phyloP scores from a whole-genome alignment of 306 rosid genomes.

The Fagus sylvatica region DNA sequence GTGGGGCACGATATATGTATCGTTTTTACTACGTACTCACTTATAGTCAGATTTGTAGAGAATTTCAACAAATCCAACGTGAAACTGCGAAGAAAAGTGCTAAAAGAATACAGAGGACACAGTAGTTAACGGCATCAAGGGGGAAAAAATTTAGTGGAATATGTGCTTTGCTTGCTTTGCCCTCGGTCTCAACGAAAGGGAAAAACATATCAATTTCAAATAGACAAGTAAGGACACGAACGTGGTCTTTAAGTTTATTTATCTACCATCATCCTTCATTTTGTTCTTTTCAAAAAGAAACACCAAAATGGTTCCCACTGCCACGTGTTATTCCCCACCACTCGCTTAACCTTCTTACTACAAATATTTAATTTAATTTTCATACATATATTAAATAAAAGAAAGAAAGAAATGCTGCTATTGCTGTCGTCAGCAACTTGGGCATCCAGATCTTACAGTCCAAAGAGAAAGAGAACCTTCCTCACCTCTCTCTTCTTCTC shows the following conservation, averaged over 20 bases:
- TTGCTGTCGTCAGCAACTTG: conserved; percentile 53
- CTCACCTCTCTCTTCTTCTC: conserved; percentile 15
- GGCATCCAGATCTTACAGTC: conserved; percentile 65
- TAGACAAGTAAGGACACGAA: conserved; percentile 15
- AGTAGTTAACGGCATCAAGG: conserved; percentile 30
- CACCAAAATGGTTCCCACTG: conserved; percentile 5
- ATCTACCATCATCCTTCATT: conserved; percentile 14
- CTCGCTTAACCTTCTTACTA: no score
- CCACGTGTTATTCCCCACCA: conserved; percentile 38
- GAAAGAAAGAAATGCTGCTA: conserved; percentile 31
- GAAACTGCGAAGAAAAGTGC: background rate
- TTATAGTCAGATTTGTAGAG: conserved; percentile 20
- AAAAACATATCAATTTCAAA: background rate
- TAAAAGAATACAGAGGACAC: background rate
- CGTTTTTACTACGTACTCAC: no score
- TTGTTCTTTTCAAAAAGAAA: background rate
- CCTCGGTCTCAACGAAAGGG: conserved; percentile 9
- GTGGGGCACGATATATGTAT: no score
- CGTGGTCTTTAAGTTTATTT: conserved; percentile 1
- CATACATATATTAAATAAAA: background rate
- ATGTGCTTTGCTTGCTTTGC: conserved; percentile 53
- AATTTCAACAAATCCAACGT: background rate
- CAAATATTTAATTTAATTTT: no score
- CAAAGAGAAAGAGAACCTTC: conserved; percentile 50
- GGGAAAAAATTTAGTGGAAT: conserved; percentile 26